phyloP scores from a whole-genome alignment of 1,284 basidiomycete genomes.

The Ustilago curta region DNA sequence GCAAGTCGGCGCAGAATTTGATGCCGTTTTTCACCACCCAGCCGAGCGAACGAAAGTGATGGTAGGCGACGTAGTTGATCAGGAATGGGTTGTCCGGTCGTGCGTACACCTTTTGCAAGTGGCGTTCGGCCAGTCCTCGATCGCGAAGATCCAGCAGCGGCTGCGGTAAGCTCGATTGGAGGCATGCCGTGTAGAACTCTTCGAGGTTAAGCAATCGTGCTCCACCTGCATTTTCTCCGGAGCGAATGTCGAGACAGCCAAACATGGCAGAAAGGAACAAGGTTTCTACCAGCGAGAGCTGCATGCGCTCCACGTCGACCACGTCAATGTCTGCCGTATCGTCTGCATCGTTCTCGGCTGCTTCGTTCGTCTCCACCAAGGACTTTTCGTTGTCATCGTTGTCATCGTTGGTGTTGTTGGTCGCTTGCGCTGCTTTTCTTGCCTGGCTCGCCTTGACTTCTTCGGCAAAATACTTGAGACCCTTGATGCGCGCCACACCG shows the following conservation, averaged over 20 bases:
- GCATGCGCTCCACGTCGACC: constrained; percentile 87
- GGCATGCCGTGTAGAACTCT: constrained; percentile 44
- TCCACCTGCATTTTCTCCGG: constrained; percentile 7
- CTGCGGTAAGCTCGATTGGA: constrained; percentile 35
- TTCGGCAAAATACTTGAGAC: constrained; percentile 62
- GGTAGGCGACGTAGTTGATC: constrained; percentile 88
- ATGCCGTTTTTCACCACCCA: constrained; percentile 96
- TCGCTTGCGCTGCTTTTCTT: constrained; percentile 28
- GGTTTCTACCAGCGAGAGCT: constrained; percentile 89
- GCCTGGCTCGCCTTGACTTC: constrained; percentile 49
- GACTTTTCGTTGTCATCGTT: constrained; percentile 12
- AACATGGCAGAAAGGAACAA: constrained; percentile 89
- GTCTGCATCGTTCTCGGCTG: constrained; percentile 9
- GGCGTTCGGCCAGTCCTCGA: constrained; percentile 30
- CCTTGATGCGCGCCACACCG: constrained; percentile 58
- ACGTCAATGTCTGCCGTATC: constrained; percentile 68
- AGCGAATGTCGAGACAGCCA: constrained; percentile 80
- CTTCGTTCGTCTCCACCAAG: neutral
- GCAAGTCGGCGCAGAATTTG: constrained; percentile 96
- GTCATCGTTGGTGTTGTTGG: constrained; percentile 9
- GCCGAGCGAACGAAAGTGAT: constrained; percentile 95
- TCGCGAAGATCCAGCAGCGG: constrained; percentile 29
- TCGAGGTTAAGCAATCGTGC: constrained; percentile 24
- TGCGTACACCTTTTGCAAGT: constrained; percentile 39
- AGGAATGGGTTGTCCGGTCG: constrained; percentile 88